Base-by-base conservation (phyloP, 176 grass and related monocot species). In the Juncus inflexus region DNA sequence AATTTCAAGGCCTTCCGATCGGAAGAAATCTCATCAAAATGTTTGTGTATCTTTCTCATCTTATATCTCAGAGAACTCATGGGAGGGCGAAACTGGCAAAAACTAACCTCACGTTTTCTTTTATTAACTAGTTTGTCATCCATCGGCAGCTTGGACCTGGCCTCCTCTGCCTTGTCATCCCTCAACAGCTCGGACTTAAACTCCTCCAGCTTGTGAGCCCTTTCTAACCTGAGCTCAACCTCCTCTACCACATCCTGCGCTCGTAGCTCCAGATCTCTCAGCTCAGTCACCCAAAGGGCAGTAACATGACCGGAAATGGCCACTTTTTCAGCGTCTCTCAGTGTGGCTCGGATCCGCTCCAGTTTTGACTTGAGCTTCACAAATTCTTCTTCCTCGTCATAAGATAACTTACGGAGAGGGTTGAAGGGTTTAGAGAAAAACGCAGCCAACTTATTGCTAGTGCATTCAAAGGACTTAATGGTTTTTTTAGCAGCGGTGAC, bases 1-100 rank as follows among this genome's bases (percentile, higher is more conserved):
- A 82, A 53, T 39, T 60, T 39, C 59, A 82, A 65, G 50, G 6
- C 59, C 58, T 52, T 63, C 57, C 79, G 74, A 16, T 77, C 63
- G 0, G 49, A 61, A 4, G 72, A 13, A 47, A 82, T 64, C 11
- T 77, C 73, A 3, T 36, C 13, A 42, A 9, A 65, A 36, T 39
- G 40, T 9, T 65, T 39, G 16, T 39, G 7, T 49, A 65, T 42
- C 39, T 15, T 65, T 42, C 0, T 49, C 7, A 65, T 65, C 41
- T 76, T 81, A 58, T 13, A 64, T 8, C 6, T 50, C 14, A 65
- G 14, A 19, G 41, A 65, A 3, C 62, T 42, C 13, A 39, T 15
- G 9, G 36, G 36, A 9, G 12, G 6, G 9, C 9, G 9, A 65
- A 42, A 65, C 40, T 43, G 43, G 6, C 40, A 49, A n/a, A 15